These are phyloP conservation scores for Pseudonitzschia multiseries DNA, from an alignment of 108 stramenopile species.

Conservation along the genomic window DNA sequence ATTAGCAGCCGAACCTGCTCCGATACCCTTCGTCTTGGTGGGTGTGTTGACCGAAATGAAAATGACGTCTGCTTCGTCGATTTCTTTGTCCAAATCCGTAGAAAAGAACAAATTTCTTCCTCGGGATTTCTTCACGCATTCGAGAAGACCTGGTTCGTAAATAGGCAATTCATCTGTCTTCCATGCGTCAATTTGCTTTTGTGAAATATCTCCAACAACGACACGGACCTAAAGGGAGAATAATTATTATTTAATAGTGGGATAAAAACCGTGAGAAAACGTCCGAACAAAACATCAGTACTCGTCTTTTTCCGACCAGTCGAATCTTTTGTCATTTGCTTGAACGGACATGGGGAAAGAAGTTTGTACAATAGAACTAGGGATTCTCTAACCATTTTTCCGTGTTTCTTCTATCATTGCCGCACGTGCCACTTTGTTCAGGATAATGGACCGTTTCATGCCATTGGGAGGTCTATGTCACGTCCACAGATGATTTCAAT, in stretches of 20 bases:
- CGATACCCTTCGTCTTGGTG: slow-evolving; percentile 97
- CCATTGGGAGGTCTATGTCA: too few species aligned
- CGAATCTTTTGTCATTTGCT: too few species aligned
- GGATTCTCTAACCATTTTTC: too few species aligned
- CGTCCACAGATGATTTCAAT: too few species aligned
- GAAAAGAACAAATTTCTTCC: slow-evolving; percentile 96
- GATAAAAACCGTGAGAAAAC: neutral
- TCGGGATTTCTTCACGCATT: slow-evolving; percentile 80
- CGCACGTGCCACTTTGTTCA: too few species aligned
- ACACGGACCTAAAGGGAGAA: slow-evolving; percentile 78
- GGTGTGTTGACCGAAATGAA: slow-evolving; percentile 99
- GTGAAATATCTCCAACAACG: slow-evolving; percentile 93
- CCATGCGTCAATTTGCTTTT: slow-evolving; percentile 96
- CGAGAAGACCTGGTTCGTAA: slow-evolving; percentile 97
- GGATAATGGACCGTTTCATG: too few species aligned
- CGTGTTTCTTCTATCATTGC: too few species aligned
- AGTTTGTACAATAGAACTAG: too few species aligned
- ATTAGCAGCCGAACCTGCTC: slow-evolving; percentile 99
- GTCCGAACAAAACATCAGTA: neutral
- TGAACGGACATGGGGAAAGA: too few species aligned
- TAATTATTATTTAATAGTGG: too few species aligned
- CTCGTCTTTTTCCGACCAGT: too few species aligned
- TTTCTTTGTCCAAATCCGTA: slow-evolving; percentile 93
- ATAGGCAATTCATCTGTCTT: slow-evolving; percentile 94
- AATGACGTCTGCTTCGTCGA: slow-evolving; percentile 92